Percentiles rank a stretch among this genome's conserved stretches.
Conservation (phyloP, 306 rosid genomes). For the Crataegus laevigata region DNA sequence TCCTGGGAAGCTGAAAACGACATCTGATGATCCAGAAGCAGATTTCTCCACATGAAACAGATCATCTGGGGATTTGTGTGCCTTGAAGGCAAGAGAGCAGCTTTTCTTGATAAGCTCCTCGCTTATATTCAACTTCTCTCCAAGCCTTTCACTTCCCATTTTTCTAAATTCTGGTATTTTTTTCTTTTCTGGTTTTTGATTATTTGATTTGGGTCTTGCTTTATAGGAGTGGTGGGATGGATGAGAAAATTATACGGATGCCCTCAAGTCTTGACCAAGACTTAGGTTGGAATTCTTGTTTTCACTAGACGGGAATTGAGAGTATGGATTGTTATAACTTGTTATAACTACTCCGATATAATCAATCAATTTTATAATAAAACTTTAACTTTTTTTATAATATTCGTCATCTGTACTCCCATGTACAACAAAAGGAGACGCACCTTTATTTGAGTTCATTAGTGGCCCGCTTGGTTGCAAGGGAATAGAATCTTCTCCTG, state of each 20-base stretch:
- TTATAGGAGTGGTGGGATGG: neutral
- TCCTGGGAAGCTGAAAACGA: constrained; percentile 44
- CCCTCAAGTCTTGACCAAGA: neutral
- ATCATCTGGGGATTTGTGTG: constrained; percentile 28
- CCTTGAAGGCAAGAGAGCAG: constrained; percentile 28
- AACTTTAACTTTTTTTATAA: no score
- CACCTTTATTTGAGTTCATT: no score
- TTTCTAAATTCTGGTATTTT: neutral
- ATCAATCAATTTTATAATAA: no score
- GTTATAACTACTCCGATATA: accelerated
- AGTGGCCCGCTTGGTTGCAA: no score
- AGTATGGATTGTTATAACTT: no score
- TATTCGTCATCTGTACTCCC: no score
- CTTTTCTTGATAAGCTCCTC: constrained; percentile 37
- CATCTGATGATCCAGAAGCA: constrained; percentile 8
- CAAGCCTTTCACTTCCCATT: constrained; percentile 35
- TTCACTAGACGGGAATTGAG: accelerated
- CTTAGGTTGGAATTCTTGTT: neutral
- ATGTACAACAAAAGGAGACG: no score
- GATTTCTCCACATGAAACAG: constrained; percentile 11
- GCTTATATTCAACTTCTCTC: constrained; percentile 23
- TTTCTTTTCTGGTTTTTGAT: neutral
- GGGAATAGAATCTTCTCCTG: no score
- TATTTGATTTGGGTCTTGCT: neutral
- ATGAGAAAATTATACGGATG: neutral